Evolutionary conservation across 179 eudicot genomes (phyloP), one percentile per base, ranked within the genome.

Genomic region (Beta macrorhiza): DNA sequence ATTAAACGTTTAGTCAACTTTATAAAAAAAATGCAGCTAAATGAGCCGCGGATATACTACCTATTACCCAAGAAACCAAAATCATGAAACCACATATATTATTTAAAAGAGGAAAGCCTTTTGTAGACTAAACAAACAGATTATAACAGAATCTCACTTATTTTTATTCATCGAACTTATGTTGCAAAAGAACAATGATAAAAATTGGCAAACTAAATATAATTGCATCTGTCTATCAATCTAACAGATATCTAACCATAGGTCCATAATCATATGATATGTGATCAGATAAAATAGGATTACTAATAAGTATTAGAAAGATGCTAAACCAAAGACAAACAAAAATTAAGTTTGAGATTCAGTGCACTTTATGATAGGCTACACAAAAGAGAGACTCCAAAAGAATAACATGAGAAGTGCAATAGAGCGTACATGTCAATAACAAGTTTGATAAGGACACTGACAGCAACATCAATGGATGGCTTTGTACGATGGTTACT

Each of bases 381-480:
- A 29, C 16, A 55, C 20, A 64, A 82, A 49, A 52, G 47, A 56
- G 56, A 55, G 37, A 37, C 42, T 19, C 8, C 20, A 53, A 15
- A 45, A 19, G 45, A 62, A 47, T n/a, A 29, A 55, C 52, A 63
- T 10, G 37, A 13, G 52, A 67, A 59, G 20, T 55, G 62, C 69
- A 67, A 75, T 8, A 74, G 79, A 53, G 78, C 99, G 80, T 96
- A 96, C 99, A 96, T 96, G 92, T 96, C 99, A 84, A 96, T 96
- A 45, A 96, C 93, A 83, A 96, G 99, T 89, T 96, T 96, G 82
- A 96, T 91, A 80, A 96, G 98, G 76, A 96, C 99, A 85, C 99
- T 94, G 75, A 94, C 98, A 79, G 98, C 96, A 87, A 92, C 97
- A 65, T 96, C 98, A 89, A 92, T 87, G 56, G 99, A 91, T 69